Evolutionary conservation across 169 alveolate genomes (phyloP).

Genomic region (Plasmodium coatneyi): DNA sequence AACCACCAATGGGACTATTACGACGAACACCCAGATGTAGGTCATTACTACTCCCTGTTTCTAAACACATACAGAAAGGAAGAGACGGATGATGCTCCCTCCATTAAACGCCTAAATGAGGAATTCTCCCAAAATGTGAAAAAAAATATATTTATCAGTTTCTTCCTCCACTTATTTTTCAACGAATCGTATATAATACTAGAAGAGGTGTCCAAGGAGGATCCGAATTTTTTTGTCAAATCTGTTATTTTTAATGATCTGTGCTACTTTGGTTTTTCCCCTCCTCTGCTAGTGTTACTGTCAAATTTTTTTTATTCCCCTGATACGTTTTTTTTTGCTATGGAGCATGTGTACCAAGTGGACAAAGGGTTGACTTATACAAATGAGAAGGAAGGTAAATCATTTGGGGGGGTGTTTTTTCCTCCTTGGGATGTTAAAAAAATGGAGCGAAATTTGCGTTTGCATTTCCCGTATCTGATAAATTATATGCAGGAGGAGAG

Average conservation of each 20-base stretch:
- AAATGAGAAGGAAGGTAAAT: slow-evolving; percentile 6
- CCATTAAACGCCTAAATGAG: not conserved
- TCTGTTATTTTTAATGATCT: slow-evolving; percentile 61
- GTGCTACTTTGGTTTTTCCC: slow-evolving; percentile 44
- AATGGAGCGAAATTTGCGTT: slow-evolving; percentile 15
- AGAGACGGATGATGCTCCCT: not conserved
- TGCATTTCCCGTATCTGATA: slow-evolving; percentile 34
- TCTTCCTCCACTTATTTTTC: slow-evolving; percentile 57
- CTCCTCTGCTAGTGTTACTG: slow-evolving; percentile 27
- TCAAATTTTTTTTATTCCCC: slow-evolving; percentile 22
- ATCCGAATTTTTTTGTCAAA: slow-evolving; percentile 26
- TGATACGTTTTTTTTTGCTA: slow-evolving; percentile 15
- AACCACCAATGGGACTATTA: not conserved
- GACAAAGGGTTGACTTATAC: slow-evolving; percentile 12
- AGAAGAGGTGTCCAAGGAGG: slow-evolving; percentile 22
- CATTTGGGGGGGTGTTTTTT: not conserved
- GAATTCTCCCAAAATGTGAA: slow-evolving; percentile 10
- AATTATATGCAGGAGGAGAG: slow-evolving; percentile 26
- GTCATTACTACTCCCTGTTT: slow-evolving; percentile 29
- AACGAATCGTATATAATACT: slow-evolving; percentile 58
- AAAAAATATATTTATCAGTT: slow-evolving; percentile 34
- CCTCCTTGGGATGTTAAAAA: not conserved
- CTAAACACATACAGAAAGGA: slow-evolving; percentile 34
- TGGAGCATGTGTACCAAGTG: slow-evolving; percentile 5
- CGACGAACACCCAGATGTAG: not conserved